Evolutionary conservation across 345 rosid species (phyloP), one percentile per base, ranked within the genome.

Genomic region (Gossypium thurberi): DNA sequence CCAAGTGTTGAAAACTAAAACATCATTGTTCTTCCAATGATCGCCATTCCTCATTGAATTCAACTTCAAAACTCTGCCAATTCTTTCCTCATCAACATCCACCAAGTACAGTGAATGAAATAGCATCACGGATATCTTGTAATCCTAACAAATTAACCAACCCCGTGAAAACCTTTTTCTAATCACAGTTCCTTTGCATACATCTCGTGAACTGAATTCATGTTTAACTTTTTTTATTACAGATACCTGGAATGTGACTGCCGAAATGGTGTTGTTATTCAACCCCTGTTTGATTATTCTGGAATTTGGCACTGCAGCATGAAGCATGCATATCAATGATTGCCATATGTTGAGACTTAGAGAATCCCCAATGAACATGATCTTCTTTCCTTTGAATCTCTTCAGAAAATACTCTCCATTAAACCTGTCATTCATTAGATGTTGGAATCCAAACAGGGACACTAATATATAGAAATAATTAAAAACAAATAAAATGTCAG

Each of bases 311-410:
- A 76, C 79, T 28, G 89, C 85, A 28, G 88, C 81, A n/a, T 86
- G 85, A 63, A 90, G 87, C 76, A 88, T 63, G 74, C 92, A 88
- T 40, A 85, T 2, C 0, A 88, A 72, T 18, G 95, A 90, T 42
- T 90, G 89, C 81, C 81, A 86, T 1, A 86, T 88, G 74, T 90
- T 85, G 17, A 81, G 74, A 75, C 95, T 90, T 0, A 90, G 18
- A 0, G 95, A 90, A 79, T 90, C 95, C 15, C 95, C 92, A 18
- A 88, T 51, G 25, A 82, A 88, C 92, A 86, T 86, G 0, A 90
- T 81, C 78, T 76, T 83, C 80, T 90, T 88, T 1, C 89, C 90
- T 42, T 47, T 50, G 6, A 76, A 61, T 26, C 74, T 85, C 77
- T 52, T 46, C 28, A 90, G 58, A 47, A 87, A 86, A 26, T 75